A percentile compares a stretch with the other conserved stretches of the same genome.
Conservation (phyloP, 495 filamentous ascomycete genomes). For the Ramalina intermedia region DNA sequence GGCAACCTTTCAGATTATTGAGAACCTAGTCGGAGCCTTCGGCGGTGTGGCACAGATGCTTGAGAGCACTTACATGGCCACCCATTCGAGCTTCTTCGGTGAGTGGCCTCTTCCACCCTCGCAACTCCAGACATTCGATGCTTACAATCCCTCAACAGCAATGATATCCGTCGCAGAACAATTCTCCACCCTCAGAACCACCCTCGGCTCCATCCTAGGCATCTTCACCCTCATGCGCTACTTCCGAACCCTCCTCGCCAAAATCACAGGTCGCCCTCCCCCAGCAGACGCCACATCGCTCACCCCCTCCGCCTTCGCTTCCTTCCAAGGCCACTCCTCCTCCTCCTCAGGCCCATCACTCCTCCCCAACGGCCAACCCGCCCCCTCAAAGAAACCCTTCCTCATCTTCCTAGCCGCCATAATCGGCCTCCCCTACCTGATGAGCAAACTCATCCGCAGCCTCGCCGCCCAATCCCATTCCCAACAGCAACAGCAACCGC, state of each 20-base stretch:
- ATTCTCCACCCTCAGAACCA: constrained; percentile 81
- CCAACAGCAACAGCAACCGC: constrained; percentile 65
- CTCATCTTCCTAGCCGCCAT: constrained; percentile 90
- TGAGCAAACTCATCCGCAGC: constrained; percentile 82
- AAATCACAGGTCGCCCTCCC: constrained; percentile 82
- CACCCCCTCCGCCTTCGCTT: constrained; percentile 77
- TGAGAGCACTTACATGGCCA: constrained; percentile 99
- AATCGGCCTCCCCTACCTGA: constrained; percentile 88
- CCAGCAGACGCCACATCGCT: constrained; percentile 76
- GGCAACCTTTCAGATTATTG: constrained; percentile 97
- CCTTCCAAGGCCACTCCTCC: constrained; percentile 52
- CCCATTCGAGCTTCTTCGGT: constrained; percentile 97
- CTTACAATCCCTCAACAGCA: constrained; percentile 35
- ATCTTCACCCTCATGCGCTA: constrained; percentile 94
- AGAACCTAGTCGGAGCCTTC: constrained; percentile 96
- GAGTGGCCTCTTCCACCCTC: constrained; percentile 24
- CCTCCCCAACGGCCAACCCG: constrained; percentile 45
- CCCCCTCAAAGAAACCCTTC: constrained; percentile 84
- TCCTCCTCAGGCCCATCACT: constrained; percentile 22
- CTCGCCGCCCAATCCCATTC: constrained; percentile 78
- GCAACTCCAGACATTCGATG: background rate
- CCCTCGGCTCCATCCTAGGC: constrained; percentile 86
- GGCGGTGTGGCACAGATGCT: constrained; percentile 98
- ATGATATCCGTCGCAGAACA: constrained; percentile 98
- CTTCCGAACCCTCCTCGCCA: constrained; percentile 79